Evolutionary conservation across 1,284 basidiomycete genomes (phyloP), one percentile per base, ranked within the genome.

Genomic region (Phellinidium pouzarii): DNA sequence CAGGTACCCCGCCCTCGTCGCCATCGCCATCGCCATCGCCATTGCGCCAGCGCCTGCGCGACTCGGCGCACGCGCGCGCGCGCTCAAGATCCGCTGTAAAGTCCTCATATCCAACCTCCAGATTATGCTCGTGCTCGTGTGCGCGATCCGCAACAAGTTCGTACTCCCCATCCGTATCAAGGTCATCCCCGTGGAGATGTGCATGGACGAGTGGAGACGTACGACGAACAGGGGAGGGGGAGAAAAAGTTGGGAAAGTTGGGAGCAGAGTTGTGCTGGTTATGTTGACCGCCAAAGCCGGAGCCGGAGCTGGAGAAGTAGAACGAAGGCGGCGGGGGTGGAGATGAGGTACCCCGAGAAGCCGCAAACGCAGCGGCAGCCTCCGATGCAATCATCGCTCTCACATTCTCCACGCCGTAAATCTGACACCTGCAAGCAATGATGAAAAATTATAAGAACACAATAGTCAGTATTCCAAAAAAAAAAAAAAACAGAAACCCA

Each of bases 121-220:
- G 7, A 12, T 31, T 31, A 7, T 6, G 7, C 7, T 31, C 12
- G 7, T 6, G 7, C 6, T 12, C 29, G 29, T 6, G 17, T 23
- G 19, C 42, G 20, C 25, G 25, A 5, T 44, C 45, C 8, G 40
- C 22, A 22, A 43, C 48, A 50, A 42, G 4, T 19, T 50, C 48
- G 25, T 50, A 50, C 38, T 50, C 48, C 25, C 48, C 48, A 11
- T 50, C 48, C 11, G 48, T 40, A 31, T 50, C 48, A 41, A 23
- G 22, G 22, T 42, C 36, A 6, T 19, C 9, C 3, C 5, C 37
- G 17, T 9, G 8, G 27, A 14, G 17, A n/a, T 48, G 22, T 19
- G 4, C 27, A n/a, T 22, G 8, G 17, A n/a, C 19, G 25, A 44
- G 43, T 12, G 27, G 19, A 44, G 4, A n/a, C 48, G 29, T 38